phyloP scores from a whole-genome alignment of 2,329 filamentous ascomycete genomes.

The Cordyceps militaris region DNA sequence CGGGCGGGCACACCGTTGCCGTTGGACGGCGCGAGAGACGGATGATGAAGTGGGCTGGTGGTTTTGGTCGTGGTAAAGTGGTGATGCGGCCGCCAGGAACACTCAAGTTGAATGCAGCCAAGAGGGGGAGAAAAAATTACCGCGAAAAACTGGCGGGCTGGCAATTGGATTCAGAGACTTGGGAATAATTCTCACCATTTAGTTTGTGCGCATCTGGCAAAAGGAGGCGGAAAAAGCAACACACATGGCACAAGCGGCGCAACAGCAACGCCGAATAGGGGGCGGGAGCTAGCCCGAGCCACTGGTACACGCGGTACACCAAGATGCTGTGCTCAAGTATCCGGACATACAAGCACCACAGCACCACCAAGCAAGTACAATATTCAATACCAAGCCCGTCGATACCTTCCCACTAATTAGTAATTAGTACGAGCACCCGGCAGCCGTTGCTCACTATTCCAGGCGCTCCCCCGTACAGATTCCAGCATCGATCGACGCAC shows the following conservation, averaged over 20 bases:
- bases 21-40: neutral
- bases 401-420: too few relatives aligned
- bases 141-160: neutral
- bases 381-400: too few relatives aligned
- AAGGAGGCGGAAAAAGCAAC: neutral
- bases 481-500: too few relatives aligned
- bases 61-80: neutral
- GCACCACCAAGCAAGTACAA: too few relatives aligned
- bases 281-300: neutral
- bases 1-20: neutral
- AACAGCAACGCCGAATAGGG: neutral
- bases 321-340: too few relatives aligned
- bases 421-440: too few relatives aligned
- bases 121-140: neutral
- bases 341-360: too few relatives aligned
- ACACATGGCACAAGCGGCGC: neutral
- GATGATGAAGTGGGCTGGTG: neutral
- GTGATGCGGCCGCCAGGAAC: neutral
- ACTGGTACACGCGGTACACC: neutral
- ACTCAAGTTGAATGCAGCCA: neutral
- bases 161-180: neutral
- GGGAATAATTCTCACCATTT: neutral
- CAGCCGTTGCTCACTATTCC: too few relatives aligned
- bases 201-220: neutral
- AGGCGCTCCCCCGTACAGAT: too few relatives aligned